A percentile compares a stretch with the other conserved stretches of the same genome.
Conservation (phyloP, 176 grass and related monocot genomes). For the Paspalum vaginatum region DNA sequence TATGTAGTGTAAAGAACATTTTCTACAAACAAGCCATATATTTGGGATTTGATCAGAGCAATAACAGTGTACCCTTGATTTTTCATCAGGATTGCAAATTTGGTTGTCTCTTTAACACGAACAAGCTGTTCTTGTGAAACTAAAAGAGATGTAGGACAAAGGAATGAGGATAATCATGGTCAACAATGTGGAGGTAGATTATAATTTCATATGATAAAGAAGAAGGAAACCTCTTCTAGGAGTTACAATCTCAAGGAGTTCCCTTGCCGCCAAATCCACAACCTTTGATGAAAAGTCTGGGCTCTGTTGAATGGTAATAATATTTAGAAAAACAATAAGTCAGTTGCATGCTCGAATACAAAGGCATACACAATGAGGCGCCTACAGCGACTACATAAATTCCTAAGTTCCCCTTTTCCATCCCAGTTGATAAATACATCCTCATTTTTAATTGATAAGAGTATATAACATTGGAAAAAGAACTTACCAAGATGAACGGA, state of each 20-base stretch:
- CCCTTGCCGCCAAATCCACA: constrained; percentile 70
- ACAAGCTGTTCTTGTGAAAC: too few species aligned
- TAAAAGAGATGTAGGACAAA: not conserved
- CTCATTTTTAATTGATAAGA: too few species aligned
- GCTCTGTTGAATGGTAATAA: constrained; percentile 43
- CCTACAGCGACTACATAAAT: constrained; percentile 69
- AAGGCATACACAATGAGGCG: too few species aligned
- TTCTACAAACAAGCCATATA: too few species aligned
- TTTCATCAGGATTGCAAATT: constrained; percentile 84
- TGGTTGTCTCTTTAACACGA: constrained; percentile 82
- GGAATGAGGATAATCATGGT: constrained; percentile 18
- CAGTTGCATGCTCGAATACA: constrained; percentile 15
- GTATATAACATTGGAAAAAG: too few species aligned
- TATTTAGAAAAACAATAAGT: not conserved
- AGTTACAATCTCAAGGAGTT: too few species aligned
- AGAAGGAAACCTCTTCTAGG: too few species aligned
- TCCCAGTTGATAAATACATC: too few species aligned
- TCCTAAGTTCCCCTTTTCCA: too few species aligned
- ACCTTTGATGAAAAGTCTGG: constrained; percentile 62
- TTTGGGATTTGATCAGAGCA: constrained; percentile 14
- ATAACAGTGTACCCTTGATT: constrained; percentile 66
- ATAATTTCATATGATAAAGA: too few species aligned
- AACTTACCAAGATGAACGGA: too few species aligned
- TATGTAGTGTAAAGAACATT: too few species aligned
- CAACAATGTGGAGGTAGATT: constrained; percentile 19